A percentile compares a stretch with the other conserved stretches of the same genome.
These are phyloP conservation scores for Delonix regia DNA, from an alignment of 306 rosid genomes.

Conservation along the genomic window DNA sequence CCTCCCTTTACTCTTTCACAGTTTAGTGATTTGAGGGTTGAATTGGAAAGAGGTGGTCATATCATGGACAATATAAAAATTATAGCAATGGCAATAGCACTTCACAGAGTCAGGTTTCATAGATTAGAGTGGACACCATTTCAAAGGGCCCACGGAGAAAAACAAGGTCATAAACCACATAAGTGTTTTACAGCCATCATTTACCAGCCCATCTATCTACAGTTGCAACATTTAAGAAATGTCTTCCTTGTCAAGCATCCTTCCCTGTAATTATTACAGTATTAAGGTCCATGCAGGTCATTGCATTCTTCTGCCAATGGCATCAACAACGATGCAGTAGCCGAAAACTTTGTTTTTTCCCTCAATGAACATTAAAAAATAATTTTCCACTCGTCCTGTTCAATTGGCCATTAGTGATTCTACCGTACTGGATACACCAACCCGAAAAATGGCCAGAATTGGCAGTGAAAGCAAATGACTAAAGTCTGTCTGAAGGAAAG, in stretches of 20 bases:
- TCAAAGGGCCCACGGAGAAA: conserved; percentile 44
- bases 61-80: neutral
- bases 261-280: neutral
- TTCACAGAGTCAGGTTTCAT: conserved; percentile 44
- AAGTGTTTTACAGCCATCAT: conserved; percentile 36
- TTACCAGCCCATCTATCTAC: conserved; percentile 7
- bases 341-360: neutral
- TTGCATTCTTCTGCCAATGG: too few species aligned
- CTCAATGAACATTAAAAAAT: neutral
- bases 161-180: conserved; percentile 50
- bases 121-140: conserved; percentile 45
- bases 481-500: neutral
- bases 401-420: neutral
- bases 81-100: neutral
- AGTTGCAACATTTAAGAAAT: conserved; percentile 36
- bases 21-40: conserved; percentile 38
- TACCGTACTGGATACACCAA: neutral
- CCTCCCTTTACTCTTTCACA: conserved; percentile 6
- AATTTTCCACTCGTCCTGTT: neutral
- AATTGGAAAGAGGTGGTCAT: conserved; percentile 30
- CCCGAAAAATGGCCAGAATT: neutral
- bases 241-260: conserved; percentile 51
- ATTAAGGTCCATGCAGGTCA: neutral
- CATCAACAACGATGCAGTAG: neutral
- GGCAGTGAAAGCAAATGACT: neutral